A percentile compares a stretch with the other conserved stretches of the same genome.
phyloP scores from a whole-genome alignment of 305 asterid species.

The Ilex paraguariensis region DNA sequence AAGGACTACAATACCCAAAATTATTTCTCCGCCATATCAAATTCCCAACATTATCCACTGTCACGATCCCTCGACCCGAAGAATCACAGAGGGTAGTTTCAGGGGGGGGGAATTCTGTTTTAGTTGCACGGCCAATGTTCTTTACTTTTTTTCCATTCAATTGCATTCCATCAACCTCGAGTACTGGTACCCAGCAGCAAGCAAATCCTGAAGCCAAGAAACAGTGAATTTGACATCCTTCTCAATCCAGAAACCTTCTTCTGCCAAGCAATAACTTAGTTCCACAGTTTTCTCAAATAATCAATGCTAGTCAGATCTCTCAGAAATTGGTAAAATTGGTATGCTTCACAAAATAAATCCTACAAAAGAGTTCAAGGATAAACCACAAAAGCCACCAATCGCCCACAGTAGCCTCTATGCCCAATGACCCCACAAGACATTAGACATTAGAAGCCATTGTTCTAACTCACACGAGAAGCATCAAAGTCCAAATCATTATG shows the following conservation, averaged over 20 bases:
- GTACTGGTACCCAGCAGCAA: conserved; percentile 1
- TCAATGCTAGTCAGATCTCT: neutral
- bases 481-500: neutral
- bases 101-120: neutral
- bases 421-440: neutral
- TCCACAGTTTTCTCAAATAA: neutral
- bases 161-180: neutral
- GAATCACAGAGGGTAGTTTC: neutral
- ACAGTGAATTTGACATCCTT: neutral
- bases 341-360: neutral
- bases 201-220: conserved; percentile 3
- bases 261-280: neutral
- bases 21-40: neutral
- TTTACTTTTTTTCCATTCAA: neutral
- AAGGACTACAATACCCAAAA: neutral
- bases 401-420: neutral
- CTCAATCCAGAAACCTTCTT: neutral
- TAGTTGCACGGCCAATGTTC: too few species aligned
- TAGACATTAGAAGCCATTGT: neutral
- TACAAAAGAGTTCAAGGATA: neutral
- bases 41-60: neutral
- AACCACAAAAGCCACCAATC: neutral
- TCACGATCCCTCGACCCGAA: neutral
- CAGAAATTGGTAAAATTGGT: neutral
- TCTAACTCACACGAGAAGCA: neutral